These are phyloP conservation scores for Penstemon eatonii DNA, from an alignment of 257 asterid species.

Conservation along the genomic window DNA sequence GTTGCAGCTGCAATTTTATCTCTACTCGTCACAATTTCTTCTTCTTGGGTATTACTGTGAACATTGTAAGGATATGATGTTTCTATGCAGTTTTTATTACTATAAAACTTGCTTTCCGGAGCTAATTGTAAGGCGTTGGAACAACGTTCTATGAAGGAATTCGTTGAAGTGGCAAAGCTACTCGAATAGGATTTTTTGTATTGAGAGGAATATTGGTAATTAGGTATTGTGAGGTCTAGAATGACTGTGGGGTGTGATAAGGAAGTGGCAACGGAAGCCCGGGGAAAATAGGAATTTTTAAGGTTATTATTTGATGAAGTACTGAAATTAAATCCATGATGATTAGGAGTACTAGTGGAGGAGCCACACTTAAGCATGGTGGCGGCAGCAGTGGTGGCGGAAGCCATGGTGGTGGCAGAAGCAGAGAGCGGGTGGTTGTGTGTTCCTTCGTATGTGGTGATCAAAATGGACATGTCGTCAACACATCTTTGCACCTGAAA, in stretches of 20 bases:
- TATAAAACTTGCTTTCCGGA: conserved; percentile 1
- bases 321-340: conserved; percentile 28
- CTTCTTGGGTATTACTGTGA: conserved; percentile 1
- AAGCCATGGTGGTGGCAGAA: conserved; percentile 52
- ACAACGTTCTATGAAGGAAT: conserved; percentile 4
- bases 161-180: conserved; percentile 31
- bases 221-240: conserved; percentile 53
- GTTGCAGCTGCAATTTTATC: conserved; percentile 35
- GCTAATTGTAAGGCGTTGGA: conserved; percentile 8
- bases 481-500: conserved; percentile 55
- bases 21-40: background rate
- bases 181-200: conserved; percentile 27
- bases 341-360: conserved; percentile 22
- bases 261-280: conserved; percentile 36
- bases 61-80: conserved; percentile 4
- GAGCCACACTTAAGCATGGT: conserved; percentile 49
- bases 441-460: conserved; percentile 55
- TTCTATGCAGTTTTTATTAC: background rate
- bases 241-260: conserved; percentile 57
- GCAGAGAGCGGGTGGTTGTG: conserved; percentile 58
- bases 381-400: conserved; percentile 51
- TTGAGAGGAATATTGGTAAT: conserved; percentile 1
- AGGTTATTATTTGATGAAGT: conserved; percentile 26
- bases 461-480: conserved; percentile 46
- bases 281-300: conserved; percentile 24